Conservation (phyloP, 1,284 basidiomycete species). For the Hymenochaete sp. region DNA sequence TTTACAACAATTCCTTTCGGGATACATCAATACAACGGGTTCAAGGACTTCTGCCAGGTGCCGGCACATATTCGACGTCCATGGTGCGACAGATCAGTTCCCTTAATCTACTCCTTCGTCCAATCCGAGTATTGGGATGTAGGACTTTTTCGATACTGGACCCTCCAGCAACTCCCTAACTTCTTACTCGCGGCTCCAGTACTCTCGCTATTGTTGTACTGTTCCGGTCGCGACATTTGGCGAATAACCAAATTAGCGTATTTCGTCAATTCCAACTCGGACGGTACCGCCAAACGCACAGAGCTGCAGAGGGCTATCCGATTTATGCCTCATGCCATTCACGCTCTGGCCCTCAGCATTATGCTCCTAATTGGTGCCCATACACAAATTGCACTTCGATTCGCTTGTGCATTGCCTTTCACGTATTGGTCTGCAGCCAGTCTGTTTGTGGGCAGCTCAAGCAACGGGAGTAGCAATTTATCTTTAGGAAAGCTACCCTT, state of each 20-base stretch:
- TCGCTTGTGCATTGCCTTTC: constrained; percentile 72
- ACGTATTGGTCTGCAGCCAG: constrained; percentile 79
- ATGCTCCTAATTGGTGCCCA: constrained; percentile 77
- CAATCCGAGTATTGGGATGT: constrained; percentile 75
- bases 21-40: constrained; percentile 61
- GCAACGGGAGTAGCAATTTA: constrained; percentile 10
- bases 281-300: no score
- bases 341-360: constrained; percentile 51
- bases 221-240: constrained; percentile 33
- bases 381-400: constrained; percentile 83
- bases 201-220: constrained; percentile 43
- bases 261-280: background rate
- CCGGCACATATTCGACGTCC: constrained; percentile 22
- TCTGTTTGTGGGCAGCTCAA: constrained; percentile 42
- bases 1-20: constrained; percentile 59
- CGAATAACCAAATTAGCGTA: no score
- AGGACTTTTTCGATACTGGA: constrained; percentile 87
- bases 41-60: constrained; percentile 51
- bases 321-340: constrained; percentile 60
- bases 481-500: background rate
- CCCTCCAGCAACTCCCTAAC: constrained; percentile 75
- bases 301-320: no score
- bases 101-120: constrained; percentile 76
- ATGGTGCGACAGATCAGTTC: constrained; percentile 63
- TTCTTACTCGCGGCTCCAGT: constrained; percentile 76